Percentiles rank a stretch among this genome's conserved stretches.
These are phyloP conservation scores for Colletotrichum sp. DNA, from an alignment of 2,329 filamentous ascomycete species.

Conservation along the genomic window DNA sequence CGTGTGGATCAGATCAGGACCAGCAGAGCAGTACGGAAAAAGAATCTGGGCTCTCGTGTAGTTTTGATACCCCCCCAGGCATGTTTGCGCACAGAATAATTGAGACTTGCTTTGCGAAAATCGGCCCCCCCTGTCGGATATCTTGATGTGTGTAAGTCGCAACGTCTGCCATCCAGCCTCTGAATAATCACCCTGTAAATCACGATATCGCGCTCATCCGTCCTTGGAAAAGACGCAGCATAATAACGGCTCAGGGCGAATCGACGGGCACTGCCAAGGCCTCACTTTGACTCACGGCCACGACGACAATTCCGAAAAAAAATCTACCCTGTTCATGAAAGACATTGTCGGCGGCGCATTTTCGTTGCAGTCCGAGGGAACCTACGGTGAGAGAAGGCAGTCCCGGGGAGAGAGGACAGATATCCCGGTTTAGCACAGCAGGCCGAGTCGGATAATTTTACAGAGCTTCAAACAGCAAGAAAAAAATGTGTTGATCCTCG, in stretches of 20 bases:
- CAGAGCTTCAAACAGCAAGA: neutral
- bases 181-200: neutral
- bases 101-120: neutral
- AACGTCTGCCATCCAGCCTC: neutral
- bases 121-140: neutral
- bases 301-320: neutral
- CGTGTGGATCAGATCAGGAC: neutral
- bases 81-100: neutral
- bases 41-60: neutral
- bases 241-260: neutral
- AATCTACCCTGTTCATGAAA: neutral
- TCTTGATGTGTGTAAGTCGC: neutral
- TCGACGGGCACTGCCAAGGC: neutral
- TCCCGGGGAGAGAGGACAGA: neutral
- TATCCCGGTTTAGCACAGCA: neutral
- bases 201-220: neutral
- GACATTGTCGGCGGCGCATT: neutral
- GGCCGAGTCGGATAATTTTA: neutral
- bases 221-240: neutral
- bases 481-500: neutral
- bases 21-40: neutral
- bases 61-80: slow-evolving; percentile 11
- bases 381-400: neutral
- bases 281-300: slow-evolving; percentile 5
- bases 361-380: neutral